Percentiles rank a stretch among this genome's conserved stretches.
These are phyloP conservation scores for Neonectria coccinea DNA, from an alignment of 2,329 filamentous ascomycete species.

Conservation along the genomic window DNA sequence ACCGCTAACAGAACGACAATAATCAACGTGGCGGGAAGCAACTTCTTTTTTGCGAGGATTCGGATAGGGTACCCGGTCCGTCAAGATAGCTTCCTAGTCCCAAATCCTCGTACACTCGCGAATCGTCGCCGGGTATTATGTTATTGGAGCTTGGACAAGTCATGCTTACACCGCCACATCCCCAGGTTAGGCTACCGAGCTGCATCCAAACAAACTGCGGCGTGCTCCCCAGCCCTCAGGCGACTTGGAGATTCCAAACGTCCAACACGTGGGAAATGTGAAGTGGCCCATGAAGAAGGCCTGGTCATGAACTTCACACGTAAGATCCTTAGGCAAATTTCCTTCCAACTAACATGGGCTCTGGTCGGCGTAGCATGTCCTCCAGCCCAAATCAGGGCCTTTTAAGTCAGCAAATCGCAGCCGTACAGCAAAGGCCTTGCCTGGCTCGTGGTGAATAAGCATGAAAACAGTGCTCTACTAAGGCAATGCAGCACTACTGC, in stretches of 20 bases:
- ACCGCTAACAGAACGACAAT: background rate
- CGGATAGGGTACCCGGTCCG: background rate
- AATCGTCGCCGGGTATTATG: background rate
- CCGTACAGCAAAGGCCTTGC: background rate
- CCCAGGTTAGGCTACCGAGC: no score
- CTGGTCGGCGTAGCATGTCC: background rate
- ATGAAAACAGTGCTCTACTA: background rate
- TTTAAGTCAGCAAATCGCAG: background rate
- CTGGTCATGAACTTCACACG: background rate
- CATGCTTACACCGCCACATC: no score
- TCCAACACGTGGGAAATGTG: background rate
- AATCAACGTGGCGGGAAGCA: background rate
- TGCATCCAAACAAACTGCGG: no score
- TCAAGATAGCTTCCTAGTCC: background rate
- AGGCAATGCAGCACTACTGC: background rate
- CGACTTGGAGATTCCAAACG: background rate
- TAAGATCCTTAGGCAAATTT: background rate
- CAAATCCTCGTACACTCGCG: background rate
- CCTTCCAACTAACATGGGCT: background rate
- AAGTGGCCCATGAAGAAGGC: background rate
- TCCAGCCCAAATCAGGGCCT: background rate
- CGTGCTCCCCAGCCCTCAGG: no score
- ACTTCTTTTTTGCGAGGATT: background rate
- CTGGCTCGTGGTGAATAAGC: background rate
- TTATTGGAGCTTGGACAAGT: background rate